These are phyloP conservation scores for Ceratobasidium sp. DNA, from an alignment of 1,284 basidiomycete genomes.

Conservation along the genomic window DNA sequence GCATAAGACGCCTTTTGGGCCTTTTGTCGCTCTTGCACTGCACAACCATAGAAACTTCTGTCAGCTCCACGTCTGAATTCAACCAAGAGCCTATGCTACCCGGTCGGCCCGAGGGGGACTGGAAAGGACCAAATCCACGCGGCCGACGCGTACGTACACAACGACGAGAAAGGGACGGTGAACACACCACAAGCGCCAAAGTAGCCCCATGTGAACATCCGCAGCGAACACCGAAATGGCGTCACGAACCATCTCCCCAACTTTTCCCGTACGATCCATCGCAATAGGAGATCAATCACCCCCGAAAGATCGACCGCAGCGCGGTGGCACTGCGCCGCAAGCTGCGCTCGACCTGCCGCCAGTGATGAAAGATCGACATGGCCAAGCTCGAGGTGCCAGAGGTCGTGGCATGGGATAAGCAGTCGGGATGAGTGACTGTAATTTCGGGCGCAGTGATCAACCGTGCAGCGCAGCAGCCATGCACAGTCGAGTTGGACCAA, in stretches of 20 bases:
- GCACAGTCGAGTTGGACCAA: conserved; percentile 28
- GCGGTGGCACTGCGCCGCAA: conserved; percentile 46
- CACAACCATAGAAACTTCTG: conserved; percentile 20
- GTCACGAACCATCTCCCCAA: conserved; percentile 16
- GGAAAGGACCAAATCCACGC: conserved; percentile 23
- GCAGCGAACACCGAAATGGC: conserved; percentile 28
- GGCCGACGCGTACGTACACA: not conserved
- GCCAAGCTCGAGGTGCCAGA: conserved; percentile 32
- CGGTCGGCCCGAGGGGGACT: not conserved
- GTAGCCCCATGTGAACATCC: conserved; percentile 36
- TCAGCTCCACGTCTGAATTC: conserved; percentile 6
- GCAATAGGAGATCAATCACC: not conserved
- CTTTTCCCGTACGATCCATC: not conserved
- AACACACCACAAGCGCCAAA: conserved; percentile 32
- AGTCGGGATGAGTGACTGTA: not conserved
- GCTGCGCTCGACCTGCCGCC: conserved; percentile 18
- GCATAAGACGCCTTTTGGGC: conserved; percentile 80
- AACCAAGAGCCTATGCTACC: not conserved
- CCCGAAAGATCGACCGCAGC: conserved; percentile 40
- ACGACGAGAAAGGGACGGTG: conserved; percentile 11
- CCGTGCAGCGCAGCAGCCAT: conserved; percentile 26
- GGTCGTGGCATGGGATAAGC: conserved; percentile 11
- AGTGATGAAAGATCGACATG: conserved; percentile 22
- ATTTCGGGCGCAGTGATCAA: conserved; percentile 23
- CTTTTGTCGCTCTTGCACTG: conserved; percentile 76